Evolutionary conservation across 805 yeast genomes (phyloP).

Genomic region (Kuraishia ogatae): DNA sequence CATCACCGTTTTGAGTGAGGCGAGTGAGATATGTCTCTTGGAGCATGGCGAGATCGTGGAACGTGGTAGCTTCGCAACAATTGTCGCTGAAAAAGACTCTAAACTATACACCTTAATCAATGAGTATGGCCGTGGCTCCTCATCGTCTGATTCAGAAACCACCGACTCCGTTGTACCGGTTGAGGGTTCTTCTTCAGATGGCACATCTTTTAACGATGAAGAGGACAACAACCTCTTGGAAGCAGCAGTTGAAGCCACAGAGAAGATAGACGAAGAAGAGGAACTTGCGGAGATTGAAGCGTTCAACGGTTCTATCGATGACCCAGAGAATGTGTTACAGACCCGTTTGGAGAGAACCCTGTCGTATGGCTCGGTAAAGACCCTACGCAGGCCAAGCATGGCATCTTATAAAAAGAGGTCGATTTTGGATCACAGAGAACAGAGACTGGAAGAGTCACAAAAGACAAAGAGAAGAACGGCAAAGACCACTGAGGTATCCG

Average conservation of each 20-base stretch:
- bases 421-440: neutral
- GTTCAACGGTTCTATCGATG: neutral
- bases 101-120: constrained; percentile 24
- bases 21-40: constrained; percentile 54
- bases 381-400: neutral
- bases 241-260: neutral
- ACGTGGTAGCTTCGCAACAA: constrained; percentile 37
- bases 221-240: neutral
- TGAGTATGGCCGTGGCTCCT: constrained; percentile 23
- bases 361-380: neutral
- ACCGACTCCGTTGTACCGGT: neutral
- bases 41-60: constrained; percentile 49
- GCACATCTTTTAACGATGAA: neutral
- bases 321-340: neutral
- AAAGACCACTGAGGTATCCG: constrained; percentile 43
- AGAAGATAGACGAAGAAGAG: neutral
- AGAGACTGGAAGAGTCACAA: neutral
- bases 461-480: constrained; percentile 27
- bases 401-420: neutral
- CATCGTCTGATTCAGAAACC: constrained; percentile 1
- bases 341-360: neutral
- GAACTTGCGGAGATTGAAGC: neutral
- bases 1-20: constrained; percentile 42
- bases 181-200: neutral
- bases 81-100: constrained; percentile 15